Base-by-base conservation (phyloP, 2,329 filamentous ascomycete species). In the Ascomycota sp. region DNA sequence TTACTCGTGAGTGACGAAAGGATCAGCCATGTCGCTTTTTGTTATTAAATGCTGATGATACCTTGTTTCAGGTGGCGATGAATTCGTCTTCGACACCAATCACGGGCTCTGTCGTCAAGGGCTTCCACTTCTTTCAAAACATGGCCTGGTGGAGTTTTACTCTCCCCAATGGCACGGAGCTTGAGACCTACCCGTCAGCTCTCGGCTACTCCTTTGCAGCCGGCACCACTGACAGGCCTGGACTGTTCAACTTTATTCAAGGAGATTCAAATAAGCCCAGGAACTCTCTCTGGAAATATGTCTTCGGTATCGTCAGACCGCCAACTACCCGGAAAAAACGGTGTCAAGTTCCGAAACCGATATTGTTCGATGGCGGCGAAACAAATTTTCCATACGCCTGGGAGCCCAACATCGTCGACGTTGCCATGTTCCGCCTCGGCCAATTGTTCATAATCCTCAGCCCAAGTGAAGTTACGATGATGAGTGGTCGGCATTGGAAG, bases 181-280 rank as follows among this genome's bases (percentile, higher is more conserved):
- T 73, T 7, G 61, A 55, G 27, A 92, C 85, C 0, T 95, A 86
- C 41, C 75, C 83, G 4, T 83, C 85, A 0, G 82, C 83, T 0
- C 57, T 95, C 33, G 86, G 86, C 5, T 92, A 86, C 47, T 85
- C 79, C 0, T 95, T 95, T 46, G 86, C 86, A 1, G 86, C 80
- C 1, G 86, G 86, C 9, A 95, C 86, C 0, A 80, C 81, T 0
- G 86, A 95, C 46, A 82, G 86, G 4, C 85, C 85, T 0, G 86
- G 86, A 1, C 72, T 72, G 0, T 92, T 93, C 43, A 86, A 94
- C 51, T 94, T 94, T 47, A 89, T 80, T 2, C 86, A 95, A 46
- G 85, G 83, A 38, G 68, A 79, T 37, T 69, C 71, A 0, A 74
- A 73, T 20, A 60, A 68, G 11, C 75, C 81, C 4, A 28, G 10